Conservation (phyloP, 2,329 filamentous ascomycete species). For the Blumeriella jaapii region DNA sequence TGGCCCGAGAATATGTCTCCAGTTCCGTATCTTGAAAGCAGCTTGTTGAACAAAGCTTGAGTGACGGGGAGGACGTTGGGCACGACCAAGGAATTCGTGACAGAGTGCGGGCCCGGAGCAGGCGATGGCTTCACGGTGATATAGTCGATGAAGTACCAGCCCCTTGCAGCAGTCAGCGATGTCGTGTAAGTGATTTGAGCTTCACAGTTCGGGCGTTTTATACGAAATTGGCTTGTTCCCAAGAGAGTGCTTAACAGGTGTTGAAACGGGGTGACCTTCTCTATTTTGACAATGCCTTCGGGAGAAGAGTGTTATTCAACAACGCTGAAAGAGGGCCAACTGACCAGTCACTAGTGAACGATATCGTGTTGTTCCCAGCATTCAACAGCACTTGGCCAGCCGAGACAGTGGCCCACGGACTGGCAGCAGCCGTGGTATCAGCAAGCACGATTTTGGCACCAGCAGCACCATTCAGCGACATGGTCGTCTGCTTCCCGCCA, state of each 20-base stretch:
- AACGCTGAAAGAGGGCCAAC: not conserved
- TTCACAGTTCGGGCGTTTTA: no score
- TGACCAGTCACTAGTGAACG: conserved; percentile 35
- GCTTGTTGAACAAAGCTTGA: conserved; percentile 10
- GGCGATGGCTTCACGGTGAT: conserved; percentile 30
- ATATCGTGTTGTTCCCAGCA: conserved; percentile 33
- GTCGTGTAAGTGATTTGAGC: no score
- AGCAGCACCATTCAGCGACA: conserved; percentile 33
- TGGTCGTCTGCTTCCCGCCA: conserved; percentile 34
- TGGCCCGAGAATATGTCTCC: conserved; percentile 32
- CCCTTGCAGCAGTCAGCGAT: no score
- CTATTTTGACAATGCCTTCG: no score
- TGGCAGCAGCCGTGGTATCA: conserved; percentile 26
- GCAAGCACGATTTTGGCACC: conserved; percentile 31
- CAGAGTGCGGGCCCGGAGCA: conserved; percentile 30
- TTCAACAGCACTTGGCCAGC: conserved; percentile 36
- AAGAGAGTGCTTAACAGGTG: no score
- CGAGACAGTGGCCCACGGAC: conserved; percentile 29
- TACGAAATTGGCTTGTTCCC: no score
- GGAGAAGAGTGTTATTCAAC: not conserved
- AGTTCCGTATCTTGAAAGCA: conserved; percentile 9
- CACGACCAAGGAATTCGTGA: conserved; percentile 30
- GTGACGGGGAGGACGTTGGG: conserved; percentile 18
- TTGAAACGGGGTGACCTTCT: no score
- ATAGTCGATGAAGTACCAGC: conserved; percentile 37